Base-by-base conservation (phyloP, 768 basidiomycete species). In the Leccinellum albellum region DNA sequence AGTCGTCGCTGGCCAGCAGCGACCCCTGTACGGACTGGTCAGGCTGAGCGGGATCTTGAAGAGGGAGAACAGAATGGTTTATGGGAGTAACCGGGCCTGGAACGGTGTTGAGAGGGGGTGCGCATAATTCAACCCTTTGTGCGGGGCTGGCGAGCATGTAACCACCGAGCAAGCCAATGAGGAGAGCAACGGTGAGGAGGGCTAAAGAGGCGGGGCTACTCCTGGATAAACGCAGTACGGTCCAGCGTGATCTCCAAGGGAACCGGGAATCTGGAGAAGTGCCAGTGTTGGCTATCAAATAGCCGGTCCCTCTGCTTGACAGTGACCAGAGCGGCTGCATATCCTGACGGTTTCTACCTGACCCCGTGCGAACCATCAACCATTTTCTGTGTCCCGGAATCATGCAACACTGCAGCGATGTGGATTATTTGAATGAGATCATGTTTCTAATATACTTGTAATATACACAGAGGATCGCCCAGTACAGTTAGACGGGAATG, bases 141-240 rank as follows among this genome's bases (percentile, higher is more conserved):
- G 55, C 23, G 1, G 68, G 59, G 31, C 51, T 53, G 21, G 64
- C 51, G 20, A 70, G 50, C 31, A 64, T 52, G 50, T 71, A 66
- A 50, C 68, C 69, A 12, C 68, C 66, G 14, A 70, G 49, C 20
- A 70, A 35, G 13, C 70, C 69, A 1, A 58, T 60, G 23, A 71
- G 24, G 24, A 70, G 60, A 1, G 68, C 54, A 31, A 61, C 33
- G 37, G 63, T 68, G 31, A 70, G 49, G 29, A 70, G 32, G 13
- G 50, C 23, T 28, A 63, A 47, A 3, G 64, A 63, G 3, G 46
- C 10, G 15, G 56, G 55, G 4, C 60, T 60, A 60, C 56, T 66
- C 51, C 61, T 61, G 2, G 52, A 24, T 13, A 70, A 26, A n/a
- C 58, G 58, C 17, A 57, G 53, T 33, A 65, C 56, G 21, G 55